Base-by-base conservation (phyloP, 805 yeast species). In the Nematodospora valgi region DNA sequence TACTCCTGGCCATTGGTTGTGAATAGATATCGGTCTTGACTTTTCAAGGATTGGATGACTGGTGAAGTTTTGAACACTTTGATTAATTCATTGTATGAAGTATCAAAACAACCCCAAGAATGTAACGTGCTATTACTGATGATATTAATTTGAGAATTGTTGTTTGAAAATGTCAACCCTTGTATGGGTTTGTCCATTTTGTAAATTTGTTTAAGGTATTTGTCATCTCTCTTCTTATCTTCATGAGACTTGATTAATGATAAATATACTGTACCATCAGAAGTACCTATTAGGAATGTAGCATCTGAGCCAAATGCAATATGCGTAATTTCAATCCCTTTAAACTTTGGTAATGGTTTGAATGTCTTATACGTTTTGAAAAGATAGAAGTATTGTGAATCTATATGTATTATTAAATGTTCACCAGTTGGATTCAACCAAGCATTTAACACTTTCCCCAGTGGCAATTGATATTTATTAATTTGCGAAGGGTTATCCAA, bases 391-490 rank as follows among this genome's bases (percentile, higher is more conserved):
- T 59, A 53, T 6, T 34, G 41, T 4, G 43, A 27, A 30, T 51
- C 53, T 6, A 54, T 37, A 34, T 62, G 68, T 9, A 55, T 38
- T 11, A 66, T 41, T 30, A 67, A 51, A 36, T 59, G 66, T 4
- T 33, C 30, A 3, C 72, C 73, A 35, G 51, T 54, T 3, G 67
- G 66, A 32, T 66, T 60, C 6, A 64, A 41, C 72, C 72, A 67
- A 13, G 54, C 38, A 23, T 54, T 47, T 2, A 58, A 52, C 3
- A 64, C 38, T 12, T 35, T 30, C 4, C 30, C 32, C 18, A 23
- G 19, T 6, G 67, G 57, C 10, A 59, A 27, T 13, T 44, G 47
- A 25, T 51, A 44, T 21, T 45, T 47, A 10, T 46, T 35, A 3
- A 62, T 64, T 10, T 56, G 46, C 2, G 70, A 46, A 0, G 73